Evolutionary conservation across 257 asterid species (phyloP).

Genomic region (Verbascum thapsus): DNA sequence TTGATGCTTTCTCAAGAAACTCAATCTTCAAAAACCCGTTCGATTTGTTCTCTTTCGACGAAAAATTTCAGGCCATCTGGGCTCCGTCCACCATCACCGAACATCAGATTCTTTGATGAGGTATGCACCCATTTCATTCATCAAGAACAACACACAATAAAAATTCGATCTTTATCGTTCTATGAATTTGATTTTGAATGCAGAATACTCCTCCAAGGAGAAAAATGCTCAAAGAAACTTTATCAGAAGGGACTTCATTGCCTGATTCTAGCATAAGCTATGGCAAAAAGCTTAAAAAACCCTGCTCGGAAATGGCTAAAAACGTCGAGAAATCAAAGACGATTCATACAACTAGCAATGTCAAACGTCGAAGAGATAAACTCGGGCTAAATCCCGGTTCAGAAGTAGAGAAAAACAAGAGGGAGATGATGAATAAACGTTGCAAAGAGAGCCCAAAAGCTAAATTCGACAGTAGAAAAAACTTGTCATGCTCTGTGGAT

Average conservation of each 20-base stretch:
- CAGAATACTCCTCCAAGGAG: conserved; percentile 32
- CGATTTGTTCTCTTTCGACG: conserved; percentile 24
- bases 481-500: conserved; percentile 16
- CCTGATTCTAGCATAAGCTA: conserved; percentile 29
- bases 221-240: conserved; percentile 32
- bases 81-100: conserved; percentile 67
- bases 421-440: conserved; percentile 24
- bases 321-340: conserved; percentile 25
- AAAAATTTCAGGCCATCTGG: conserved; percentile 44
- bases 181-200: conserved; percentile 20
- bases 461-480: conserved; percentile 5
- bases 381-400: conserved; percentile 15
- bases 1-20: conserved; percentile 12
- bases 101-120: conserved; percentile 61
- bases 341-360: not conserved
- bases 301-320: conserved; percentile 19
- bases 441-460: conserved; percentile 25
- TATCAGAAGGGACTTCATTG: conserved; percentile 14
- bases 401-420: conserved; percentile 28
- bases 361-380: conserved; percentile 31
- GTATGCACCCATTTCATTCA: conserved; percentile 26
- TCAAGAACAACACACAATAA: no score
- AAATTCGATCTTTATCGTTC: no score
- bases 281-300: conserved; percentile 27
- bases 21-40: conserved; percentile 19